Base-by-base conservation (phyloP, 495 filamentous ascomycete genomes). In the Penicillium cataractarum region DNA sequence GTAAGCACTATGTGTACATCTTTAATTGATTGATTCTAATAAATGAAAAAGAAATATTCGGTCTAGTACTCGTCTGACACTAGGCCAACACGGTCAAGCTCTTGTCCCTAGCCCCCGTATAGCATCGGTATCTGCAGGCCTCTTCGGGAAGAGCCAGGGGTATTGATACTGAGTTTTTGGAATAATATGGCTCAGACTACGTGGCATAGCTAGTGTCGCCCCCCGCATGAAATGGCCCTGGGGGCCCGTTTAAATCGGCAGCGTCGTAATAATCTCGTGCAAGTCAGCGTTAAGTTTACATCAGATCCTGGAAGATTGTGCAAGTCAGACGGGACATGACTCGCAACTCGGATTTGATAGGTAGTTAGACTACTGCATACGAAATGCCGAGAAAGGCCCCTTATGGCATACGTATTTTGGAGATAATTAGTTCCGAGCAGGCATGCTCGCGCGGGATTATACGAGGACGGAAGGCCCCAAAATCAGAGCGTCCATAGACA, bases 171-270 rank as follows among this genome's bases (percentile, higher is more conserved):
- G 22, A 8, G 29, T 2, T 7, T 54, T 19, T 17, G 10, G 15
- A 29, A n/a, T n/a, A 53, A 7, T 22, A 26, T 10, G 19, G 51
- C 27, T 35, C 51, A 54, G 51, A 21, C 51, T 35, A 35, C 51
- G 31, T 54, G 29, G 51, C 29, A 35, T 12, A 21, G 29, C 31
- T 54, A 54, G 31, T n/a, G 17, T 54, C 17, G 51, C 51, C 51
- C n/a, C 50, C 51, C 29, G 51, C 51, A 54, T 54, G 4, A 10
- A n/a, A 31, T 35, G 29, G 24, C 21, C 22, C 24, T 51, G 48
- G 48, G 48, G 48, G 48, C 3, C 3, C 12, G 29, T 6, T 29
- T 6, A 9, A 17, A 17, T 51, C 48, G 24, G 27, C 46, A 32
- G 7, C 17, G 19, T 35, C n/a, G 51, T 54, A 24, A 46, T 22